Evolutionary conservation across 2,329 filamentous ascomycete species (phyloP), one percentile per base, ranked within the genome.

Genomic region (Xylaria sp.): DNA sequence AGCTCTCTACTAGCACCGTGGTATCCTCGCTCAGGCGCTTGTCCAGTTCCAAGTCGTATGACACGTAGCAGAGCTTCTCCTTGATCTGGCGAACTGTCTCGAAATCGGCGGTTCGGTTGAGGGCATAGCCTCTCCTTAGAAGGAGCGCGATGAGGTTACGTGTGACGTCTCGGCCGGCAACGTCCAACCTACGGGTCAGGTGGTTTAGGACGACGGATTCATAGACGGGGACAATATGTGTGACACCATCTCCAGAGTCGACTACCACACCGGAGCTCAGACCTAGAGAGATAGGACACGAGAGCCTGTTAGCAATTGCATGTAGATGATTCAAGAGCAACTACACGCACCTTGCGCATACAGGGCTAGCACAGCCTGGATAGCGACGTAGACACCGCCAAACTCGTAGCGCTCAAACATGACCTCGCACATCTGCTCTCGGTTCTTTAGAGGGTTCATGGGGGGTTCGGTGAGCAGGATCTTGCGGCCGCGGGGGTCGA

Each of bases 1-100:
- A 99, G 78, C 93, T 97, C 82, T 99, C 96, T 12, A 99, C 96
- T 63, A 99, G 85, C 9, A 97, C 94, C 0, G 96, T 99, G 18
- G 96, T 99, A 76, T 99, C 96, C 83, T 99, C 96, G 77, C 93
- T 97, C 72, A 99, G 89, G 74, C 93, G 90, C 84, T 98, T 94
- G 85, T 99, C 96, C 63, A 99, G 86, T 81, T 97, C 94, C 65
- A 99, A 88, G 80, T 99, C 96, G 85, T 98, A 99, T 13, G 94
- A 97, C 65, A 99, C 95, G 80, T 99, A 99, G 87, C 96, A 98
- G 60, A 99, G 91, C 87, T 99, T 99, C 86, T 99, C 96, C 85
- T 99, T 99, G 85, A 99, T 98, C 81, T 98, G 95, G 70, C 96
- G 92, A 65, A 99, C 96, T 4, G 96, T 99, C 83, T 99, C 96